Evolutionary conservation across 768 basidiomycete genomes (phyloP).

Genomic region (Tricholoma furcatifolium): DNA sequence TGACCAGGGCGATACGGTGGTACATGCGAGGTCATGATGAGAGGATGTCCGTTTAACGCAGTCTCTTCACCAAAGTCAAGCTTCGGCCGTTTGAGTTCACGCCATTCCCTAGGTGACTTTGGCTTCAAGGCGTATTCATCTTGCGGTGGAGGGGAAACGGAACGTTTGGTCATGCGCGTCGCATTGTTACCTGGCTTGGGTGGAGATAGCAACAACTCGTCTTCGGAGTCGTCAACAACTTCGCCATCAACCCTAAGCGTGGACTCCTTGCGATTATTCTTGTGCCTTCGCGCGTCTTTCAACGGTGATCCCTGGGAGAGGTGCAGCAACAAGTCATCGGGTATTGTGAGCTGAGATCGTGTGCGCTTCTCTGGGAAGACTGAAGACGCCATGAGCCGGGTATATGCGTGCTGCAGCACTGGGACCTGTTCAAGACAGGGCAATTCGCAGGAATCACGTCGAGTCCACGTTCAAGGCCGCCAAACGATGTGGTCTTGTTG

Average conservation of each 20-base stretch:
- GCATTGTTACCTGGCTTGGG: conserved; percentile 24
- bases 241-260: conserved; percentile 5
- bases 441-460: conserved; percentile 10
- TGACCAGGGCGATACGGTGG: conserved; percentile 20
- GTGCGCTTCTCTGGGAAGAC: conserved; percentile 38
- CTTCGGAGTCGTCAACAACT: conserved; percentile 35
- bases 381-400: conserved; percentile 3
- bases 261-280: conserved; percentile 6
- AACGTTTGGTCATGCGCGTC: conserved; percentile 33
- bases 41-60: conserved; percentile 12
- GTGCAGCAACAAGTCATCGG: conserved; percentile 41
- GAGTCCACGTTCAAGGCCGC: neutral
- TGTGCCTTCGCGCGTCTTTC: conserved; percentile 46
- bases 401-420: neutral
- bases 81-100: conserved; percentile 37
- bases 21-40: conserved; percentile 11
- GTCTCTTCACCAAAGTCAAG: conserved; percentile 20
- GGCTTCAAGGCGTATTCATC: conserved; percentile 27
- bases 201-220: conserved; percentile 48
- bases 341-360: conserved; percentile 50
- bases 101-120: conserved; percentile 25
- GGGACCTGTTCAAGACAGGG: neutral
- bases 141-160: conserved; percentile 34
- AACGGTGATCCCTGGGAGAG: conserved; percentile 49
- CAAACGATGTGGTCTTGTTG: conserved; percentile 17